Percentiles rank a stretch among this genome's conserved stretches.
phyloP scores from a whole-genome alignment of 2,329 filamentous ascomycete genomes.

The Raffaelea arxii region DNA sequence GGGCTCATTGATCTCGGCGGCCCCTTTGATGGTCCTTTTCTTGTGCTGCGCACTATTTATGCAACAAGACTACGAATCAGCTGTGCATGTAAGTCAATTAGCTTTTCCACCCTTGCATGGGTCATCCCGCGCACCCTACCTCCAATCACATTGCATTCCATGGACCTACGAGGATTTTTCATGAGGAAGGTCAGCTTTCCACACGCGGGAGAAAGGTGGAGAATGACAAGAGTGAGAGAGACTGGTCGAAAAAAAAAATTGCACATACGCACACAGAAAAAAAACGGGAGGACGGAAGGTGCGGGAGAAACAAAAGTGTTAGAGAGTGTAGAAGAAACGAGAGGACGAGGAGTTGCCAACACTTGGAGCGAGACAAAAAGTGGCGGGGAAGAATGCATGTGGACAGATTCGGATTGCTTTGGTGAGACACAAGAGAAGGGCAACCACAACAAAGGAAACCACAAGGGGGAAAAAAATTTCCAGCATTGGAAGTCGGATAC shows the following conservation, averaged over 20 bases:
- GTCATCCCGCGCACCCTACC: background rate
- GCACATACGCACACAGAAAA: background rate
- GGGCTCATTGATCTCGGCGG: slow-evolving; percentile 6
- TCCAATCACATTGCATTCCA: slow-evolving; percentile 2
- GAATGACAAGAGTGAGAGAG: background rate
- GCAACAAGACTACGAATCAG: slow-evolving; percentile 15
- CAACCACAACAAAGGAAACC: too few relatives aligned
- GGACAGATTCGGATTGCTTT: background rate
- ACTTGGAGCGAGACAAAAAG: background rate
- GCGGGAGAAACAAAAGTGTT: background rate
- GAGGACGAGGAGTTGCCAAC: background rate
- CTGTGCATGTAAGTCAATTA: slow-evolving; percentile 19
- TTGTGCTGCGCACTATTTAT: slow-evolving; percentile 15
- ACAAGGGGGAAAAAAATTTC: too few relatives aligned
- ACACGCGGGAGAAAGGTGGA: background rate
- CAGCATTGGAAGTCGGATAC: too few relatives aligned
- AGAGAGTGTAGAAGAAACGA: background rate
- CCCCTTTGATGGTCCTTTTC: slow-evolving; percentile 6
- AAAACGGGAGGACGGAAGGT: background rate
- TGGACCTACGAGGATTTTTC: background rate
- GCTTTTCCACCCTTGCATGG: background rate
- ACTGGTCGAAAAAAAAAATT: background rate
- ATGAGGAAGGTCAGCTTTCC: slow-evolving; percentile 1
- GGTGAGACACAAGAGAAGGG: too few relatives aligned
- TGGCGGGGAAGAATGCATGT: background rate